Evolutionary conservation across 345 rosid species (phyloP).

Genomic region (Euphorbia tirucalli): DNA sequence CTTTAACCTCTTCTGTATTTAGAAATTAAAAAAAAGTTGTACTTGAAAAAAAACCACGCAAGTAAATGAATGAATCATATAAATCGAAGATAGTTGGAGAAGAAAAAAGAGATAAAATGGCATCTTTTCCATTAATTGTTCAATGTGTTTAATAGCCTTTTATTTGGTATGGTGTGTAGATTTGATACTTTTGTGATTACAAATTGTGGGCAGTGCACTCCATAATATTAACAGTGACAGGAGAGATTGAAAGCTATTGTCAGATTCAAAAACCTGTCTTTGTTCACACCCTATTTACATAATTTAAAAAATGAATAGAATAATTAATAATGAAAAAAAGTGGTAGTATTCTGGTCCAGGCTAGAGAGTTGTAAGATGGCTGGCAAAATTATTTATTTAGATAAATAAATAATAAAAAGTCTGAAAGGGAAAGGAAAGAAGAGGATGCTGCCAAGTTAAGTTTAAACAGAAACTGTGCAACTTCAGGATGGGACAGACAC

Average conservation of each 20-base stretch:
- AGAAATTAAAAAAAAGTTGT: slow-evolving; percentile 16
- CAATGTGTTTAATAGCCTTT: background rate
- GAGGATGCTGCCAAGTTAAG: background rate
- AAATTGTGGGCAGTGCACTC: slow-evolving; percentile 12
- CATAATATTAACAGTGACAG: slow-evolving; percentile 17
- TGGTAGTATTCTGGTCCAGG: background rate
- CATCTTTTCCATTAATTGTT: slow-evolving; percentile 16
- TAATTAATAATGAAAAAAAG: too few relatives aligned
- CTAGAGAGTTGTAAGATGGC: background rate
- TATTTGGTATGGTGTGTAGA: background rate
- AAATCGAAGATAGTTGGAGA: slow-evolving; percentile 26
- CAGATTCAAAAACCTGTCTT: slow-evolving; percentile 11
- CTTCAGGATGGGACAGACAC: too few relatives aligned
- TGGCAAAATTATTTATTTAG: background rate
- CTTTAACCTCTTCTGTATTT: slow-evolving; percentile 1
- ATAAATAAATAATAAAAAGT: too few relatives aligned
- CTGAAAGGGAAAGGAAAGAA: slow-evolving; percentile 1
- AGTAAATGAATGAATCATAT: slow-evolving; percentile 6
- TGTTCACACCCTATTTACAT: background rate
- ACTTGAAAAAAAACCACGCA: background rate
- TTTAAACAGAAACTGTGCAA: background rate
- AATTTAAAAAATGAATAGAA: background rate
- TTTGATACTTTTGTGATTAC: slow-evolving; percentile 11
- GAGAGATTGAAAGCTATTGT: slow-evolving; percentile 20
- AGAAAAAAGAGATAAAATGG: slow-evolving; percentile 1